Percentiles rank a stretch among this genome's conserved stretches.
These are phyloP conservation scores for Hordeum pubiflorum DNA, from an alignment of 202 grass and related monocot species.

Conservation along the genomic window DNA sequence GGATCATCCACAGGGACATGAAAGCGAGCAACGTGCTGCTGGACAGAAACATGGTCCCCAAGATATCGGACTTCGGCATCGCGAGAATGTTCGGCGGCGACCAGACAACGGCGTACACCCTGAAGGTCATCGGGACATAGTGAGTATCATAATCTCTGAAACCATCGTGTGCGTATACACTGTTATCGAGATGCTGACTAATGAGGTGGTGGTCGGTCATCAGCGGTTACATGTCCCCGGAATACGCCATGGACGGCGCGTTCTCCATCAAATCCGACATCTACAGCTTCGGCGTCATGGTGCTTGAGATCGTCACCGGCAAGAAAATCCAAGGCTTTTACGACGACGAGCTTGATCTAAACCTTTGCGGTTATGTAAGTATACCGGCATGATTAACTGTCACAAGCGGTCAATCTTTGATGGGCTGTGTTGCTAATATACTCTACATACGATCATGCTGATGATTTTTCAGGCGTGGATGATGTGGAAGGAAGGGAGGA, in stretches of 20 bases:
- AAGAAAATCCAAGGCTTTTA: conserved; percentile 47
- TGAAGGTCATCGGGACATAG: conserved; percentile 44
- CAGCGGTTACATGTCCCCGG: conserved; percentile 69
- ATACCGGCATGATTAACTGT: background rate
- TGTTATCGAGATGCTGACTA: background rate
- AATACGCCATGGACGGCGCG: conserved; percentile 60
- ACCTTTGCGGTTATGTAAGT: conserved; percentile 55
- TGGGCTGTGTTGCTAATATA: background rate
- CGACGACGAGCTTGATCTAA: conserved; percentile 35
- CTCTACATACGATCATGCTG: background rate
- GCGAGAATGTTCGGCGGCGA: conserved; percentile 43
- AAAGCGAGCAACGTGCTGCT: conserved; percentile 46
- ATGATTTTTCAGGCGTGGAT: conserved; percentile 31
- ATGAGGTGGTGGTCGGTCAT: background rate
- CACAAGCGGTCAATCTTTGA: background rate
- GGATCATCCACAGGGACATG: conserved; percentile 40
- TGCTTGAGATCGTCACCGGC: conserved; percentile 53
- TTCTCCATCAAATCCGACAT: conserved; percentile 58
- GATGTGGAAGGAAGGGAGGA: conserved; percentile 52
- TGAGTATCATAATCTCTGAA: background rate
- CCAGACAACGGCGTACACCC: conserved; percentile 26
- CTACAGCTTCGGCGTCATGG: conserved; percentile 65
- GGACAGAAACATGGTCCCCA: conserved; percentile 41
- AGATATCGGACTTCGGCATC: conserved; percentile 43
- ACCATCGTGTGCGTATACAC: background rate